phyloP scores from a whole-genome alignment of 106 monocot species.

The Platanthera zijinensis region DNA sequence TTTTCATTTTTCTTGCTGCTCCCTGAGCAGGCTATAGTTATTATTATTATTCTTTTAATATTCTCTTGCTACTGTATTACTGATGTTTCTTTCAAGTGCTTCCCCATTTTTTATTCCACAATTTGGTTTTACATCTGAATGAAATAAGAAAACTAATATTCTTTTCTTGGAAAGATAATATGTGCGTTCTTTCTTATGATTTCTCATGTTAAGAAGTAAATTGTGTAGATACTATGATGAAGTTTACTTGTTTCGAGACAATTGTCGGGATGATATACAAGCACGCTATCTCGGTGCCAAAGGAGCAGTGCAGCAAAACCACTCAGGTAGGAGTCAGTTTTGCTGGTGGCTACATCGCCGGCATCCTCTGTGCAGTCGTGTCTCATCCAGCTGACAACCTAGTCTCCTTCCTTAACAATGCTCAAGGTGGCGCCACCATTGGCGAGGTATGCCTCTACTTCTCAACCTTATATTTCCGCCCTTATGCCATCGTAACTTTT shows the following conservation, averaged over 20 bases:
- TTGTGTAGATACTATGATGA: slow-evolving; percentile 43
- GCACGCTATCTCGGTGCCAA: background rate
- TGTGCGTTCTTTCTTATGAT: too few species aligned
- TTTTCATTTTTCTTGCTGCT: too few species aligned
- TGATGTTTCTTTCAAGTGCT: too few species aligned
- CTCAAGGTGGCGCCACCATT: slow-evolving; percentile 38
- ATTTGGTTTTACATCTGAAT: too few species aligned
- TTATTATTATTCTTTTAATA: too few species aligned
- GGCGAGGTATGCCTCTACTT: slow-evolving; percentile 22
- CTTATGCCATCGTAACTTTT: background rate
- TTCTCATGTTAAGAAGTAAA: too few species aligned
- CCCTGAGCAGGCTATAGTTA: too few species aligned
- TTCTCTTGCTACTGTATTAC: too few species aligned
- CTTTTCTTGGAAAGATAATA: too few species aligned
- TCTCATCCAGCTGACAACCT: slow-evolving; percentile 50
- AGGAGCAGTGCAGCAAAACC: slow-evolving; percentile 3
- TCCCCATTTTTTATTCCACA: too few species aligned
- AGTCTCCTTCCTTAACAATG: slow-evolving; percentile 43
- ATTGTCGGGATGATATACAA: slow-evolving; percentile 4
- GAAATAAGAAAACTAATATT: too few species aligned
- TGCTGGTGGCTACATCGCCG: slow-evolving; percentile 14
- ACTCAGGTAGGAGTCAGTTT: slow-evolving; percentile 1
- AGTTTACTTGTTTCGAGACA: slow-evolving; percentile 13
- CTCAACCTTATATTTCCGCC: background rate
- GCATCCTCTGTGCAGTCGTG: slow-evolving; percentile 38